Evolutionary conservation across 1,139 yeast genomes (phyloP), one percentile per base, ranked within the genome.

Genomic region (Blastobotrys petasosporus): DNA sequence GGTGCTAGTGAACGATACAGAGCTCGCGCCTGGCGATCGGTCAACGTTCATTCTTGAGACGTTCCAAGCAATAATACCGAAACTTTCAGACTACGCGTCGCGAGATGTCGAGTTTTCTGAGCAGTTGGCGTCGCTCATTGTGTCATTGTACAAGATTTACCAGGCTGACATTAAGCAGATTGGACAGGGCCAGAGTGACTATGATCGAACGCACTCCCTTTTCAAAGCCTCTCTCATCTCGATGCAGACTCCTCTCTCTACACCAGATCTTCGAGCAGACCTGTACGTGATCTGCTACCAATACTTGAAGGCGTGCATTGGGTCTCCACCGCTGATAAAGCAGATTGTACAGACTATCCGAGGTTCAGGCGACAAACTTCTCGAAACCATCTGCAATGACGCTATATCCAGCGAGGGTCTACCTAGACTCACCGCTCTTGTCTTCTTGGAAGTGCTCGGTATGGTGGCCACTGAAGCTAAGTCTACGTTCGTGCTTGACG

Each of bases 361-460:
- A 44, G 68, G 81, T 7, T 69, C 80, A 13, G 88, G 83, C 49
- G 80, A 76, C 37, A 75, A 76, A 52, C 67, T 86, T 2, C 69
- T 87, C 34, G 82, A 79, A 32, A 73, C 76, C 1, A 72, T 87
- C 31, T 80, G 87, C 57, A 80, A 79, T 51, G 97, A 92, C 65
- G 82, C 94, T 0, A 75, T 86, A 12, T 74, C 79, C 48, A 88
- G 94, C 1, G 94, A 85, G 55, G 94, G 94, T 0, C 69, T 83
- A 0, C 76, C 84, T 2, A 74, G 94, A 54, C 74, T 88, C n/a
- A 81, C 92, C 0, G 82, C 95, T 1, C 69, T 88, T 12, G 64
- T 87, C 16, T 68, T 90, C 12, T 65, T 92, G 52, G 95, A 87
- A 54, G 77, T 83, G 1, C 65, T 88, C 44, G 73, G 82, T 36